Base-by-base conservation (phyloP, 2,329 filamentous ascomycete genomes). In the Aureobasidium melanogenum region DNA sequence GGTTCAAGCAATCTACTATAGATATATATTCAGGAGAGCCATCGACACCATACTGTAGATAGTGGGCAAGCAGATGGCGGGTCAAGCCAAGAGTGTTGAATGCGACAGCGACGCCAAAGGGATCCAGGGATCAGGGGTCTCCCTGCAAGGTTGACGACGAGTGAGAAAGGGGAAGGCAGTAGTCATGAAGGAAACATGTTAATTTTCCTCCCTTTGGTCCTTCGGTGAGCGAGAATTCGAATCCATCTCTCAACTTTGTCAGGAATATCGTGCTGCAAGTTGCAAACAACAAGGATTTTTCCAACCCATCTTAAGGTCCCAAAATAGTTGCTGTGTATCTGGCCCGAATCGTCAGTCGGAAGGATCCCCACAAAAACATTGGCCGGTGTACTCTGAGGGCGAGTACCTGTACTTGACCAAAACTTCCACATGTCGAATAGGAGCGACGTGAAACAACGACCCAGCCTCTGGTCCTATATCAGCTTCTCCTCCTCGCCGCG, bases 391-490 rank as follows among this genome's bases (percentile, higher is more conserved):
- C 52, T 44, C 10, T 15, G 12, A 15, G 19, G 26, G 12, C 24
- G 44, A 47, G 44, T 28, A n/a, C 22, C 22, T 30, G 15, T 28
- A 57, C 28, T 17, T 5, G 14, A 32, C 12, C 38, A n/a, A 56
- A 56, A 56, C 17, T 56, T 56, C 32, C 52, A 56, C 38, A 83
- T 83, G 81, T 83, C 81, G 75, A 80, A 79, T 74, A 77, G 77
- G 66, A 72, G 77, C 66, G 72, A 80, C 74, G 73, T 76, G 68
- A 76, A 75, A 73, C 73, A 74, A 69, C 76, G 75, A 69, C 74
- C 77, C 67, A 75, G 73, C 66, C 76, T 82, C 68, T 82, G 79
- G 76, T 81, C 80, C 54, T 80, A 82, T 71, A 73, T 81, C 65
- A 76, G 77, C 65, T 78, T 80, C 67, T 69, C 69, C 17, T 70